A percentile compares a stretch with the other conserved stretches of the same genome.
Evolutionary conservation across 208 protist species (phyloP).

Genomic region (Porcisia hertigi): DNA sequence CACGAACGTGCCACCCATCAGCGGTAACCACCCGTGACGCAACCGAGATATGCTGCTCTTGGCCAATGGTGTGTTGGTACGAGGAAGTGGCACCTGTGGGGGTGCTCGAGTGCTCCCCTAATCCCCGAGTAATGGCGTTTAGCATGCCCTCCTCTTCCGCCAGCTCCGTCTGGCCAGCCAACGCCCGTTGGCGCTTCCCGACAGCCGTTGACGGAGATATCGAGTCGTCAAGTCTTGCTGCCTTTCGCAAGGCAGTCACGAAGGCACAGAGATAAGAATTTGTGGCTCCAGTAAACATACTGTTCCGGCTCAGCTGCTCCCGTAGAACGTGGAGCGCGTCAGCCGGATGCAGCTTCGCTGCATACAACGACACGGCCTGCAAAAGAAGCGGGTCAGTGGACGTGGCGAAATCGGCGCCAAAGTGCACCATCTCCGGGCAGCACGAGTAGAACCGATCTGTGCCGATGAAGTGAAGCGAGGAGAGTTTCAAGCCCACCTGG

Average conservation of each 20-base stretch:
- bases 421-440: slow-evolving; percentile 62
- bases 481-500: slow-evolving; percentile 71
- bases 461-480: slow-evolving; percentile 78
- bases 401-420: slow-evolving; percentile 71
- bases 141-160: slow-evolving; percentile 46
- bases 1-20: slow-evolving; percentile 74
- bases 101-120: not conserved
- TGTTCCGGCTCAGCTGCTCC: slow-evolving; percentile 44
- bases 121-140: slow-evolving; percentile 38
- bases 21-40: slow-evolving; percentile 51
- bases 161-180: slow-evolving; percentile 15
- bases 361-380: slow-evolving; percentile 70
- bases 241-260: slow-evolving; percentile 60
- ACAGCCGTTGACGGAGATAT: slow-evolving; percentile 9
- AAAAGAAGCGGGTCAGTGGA: slow-evolving; percentile 73
- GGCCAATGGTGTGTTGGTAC: not conserved
- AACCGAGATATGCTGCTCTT: slow-evolving; percentile 35
- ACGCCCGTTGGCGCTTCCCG: slow-evolving; percentile 37
- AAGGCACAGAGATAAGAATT: slow-evolving; percentile 66
- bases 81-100: not conserved
- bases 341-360: slow-evolving; percentile 51
- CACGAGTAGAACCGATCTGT: slow-evolving; percentile 75
- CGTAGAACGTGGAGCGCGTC: slow-evolving; percentile 60
- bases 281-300: slow-evolving; percentile 48
- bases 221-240: slow-evolving; percentile 67